These are phyloP conservation scores for Ormosia emarginata DNA, from an alignment of 306 rosid species.

Conservation along the genomic window DNA sequence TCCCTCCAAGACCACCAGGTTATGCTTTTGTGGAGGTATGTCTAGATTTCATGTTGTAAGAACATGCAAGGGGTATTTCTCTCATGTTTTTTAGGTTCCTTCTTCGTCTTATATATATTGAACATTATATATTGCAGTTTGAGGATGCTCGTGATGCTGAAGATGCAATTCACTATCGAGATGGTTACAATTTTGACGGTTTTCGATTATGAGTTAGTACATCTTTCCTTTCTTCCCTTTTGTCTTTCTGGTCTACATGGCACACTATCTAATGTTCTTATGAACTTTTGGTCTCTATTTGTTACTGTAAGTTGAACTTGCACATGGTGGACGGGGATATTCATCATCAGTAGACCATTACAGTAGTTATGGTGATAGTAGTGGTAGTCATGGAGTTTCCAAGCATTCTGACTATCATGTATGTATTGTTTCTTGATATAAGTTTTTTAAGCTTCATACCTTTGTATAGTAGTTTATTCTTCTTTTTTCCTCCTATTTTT, in stretches of 20 bases:
- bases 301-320: constrained; percentile 72
- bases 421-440: neutral
- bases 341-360: constrained; percentile 64
- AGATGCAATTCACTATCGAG: constrained; percentile 70
- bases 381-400: constrained; percentile 66
- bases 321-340: constrained; percentile 68
- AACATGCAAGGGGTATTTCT: neutral
- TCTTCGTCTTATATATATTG: neutral
- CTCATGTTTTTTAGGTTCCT: neutral
- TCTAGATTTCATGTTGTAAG: neutral
- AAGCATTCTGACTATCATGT: constrained; percentile 80
- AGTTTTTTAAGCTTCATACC: neutral
- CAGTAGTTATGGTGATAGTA: constrained; percentile 55
- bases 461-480: neutral
- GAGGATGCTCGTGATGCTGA: constrained; percentile 81
- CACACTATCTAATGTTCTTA: neutral
- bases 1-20: constrained; percentile 92
- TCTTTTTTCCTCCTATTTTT: neutral
- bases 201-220: constrained; percentile 59
- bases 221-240: neutral
- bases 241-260: neutral
- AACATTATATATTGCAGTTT: constrained; percentile 44
- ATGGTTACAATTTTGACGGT: constrained; percentile 74
- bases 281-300: neutral
- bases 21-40: constrained; percentile 92